phyloP scores from a whole-genome alignment of 2,329 filamentous ascomycete genomes.

The Samsoniella hepiali region DNA sequence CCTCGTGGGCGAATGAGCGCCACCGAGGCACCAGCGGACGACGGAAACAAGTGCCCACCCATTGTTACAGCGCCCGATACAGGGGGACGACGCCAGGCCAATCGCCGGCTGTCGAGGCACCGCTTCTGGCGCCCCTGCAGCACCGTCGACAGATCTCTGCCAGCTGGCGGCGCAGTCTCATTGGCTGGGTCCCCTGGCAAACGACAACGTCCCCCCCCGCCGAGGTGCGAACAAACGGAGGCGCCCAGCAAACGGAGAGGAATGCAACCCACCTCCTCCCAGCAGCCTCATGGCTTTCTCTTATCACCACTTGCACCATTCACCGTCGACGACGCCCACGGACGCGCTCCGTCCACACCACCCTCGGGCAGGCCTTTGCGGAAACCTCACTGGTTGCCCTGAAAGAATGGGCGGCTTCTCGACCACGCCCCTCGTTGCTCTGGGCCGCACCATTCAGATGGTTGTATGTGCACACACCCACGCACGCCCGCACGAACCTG shows the following conservation, averaged over 20 bases:
- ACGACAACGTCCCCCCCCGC: not conserved
- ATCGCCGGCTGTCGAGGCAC: not conserved
- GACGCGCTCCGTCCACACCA: no score
- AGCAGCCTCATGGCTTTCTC: no score
- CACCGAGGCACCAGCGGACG: not conserved
- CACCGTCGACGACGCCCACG: not conserved
- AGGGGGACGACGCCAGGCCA: not conserved
- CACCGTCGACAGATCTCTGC: constrained; percentile 11
- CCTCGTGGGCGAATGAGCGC: not conserved
- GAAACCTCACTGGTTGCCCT: not conserved
- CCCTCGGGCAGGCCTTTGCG: not conserved
- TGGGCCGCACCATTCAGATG: not conserved
- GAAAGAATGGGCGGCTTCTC: no score
- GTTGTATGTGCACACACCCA: not conserved
- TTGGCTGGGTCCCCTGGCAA: not conserved
- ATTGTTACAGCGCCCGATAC: not conserved
- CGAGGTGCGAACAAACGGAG: not conserved
- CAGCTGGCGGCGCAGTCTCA: not conserved
- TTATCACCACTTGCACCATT: not conserved
- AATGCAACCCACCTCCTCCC: constrained; percentile 2
- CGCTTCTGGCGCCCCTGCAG: not conserved
- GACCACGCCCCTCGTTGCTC: not conserved
- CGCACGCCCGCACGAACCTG: not conserved
- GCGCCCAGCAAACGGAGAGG: not conserved
- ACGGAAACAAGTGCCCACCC: not conserved